A percentile compares a stretch with the other conserved stretches of the same genome.
These are phyloP conservation scores for Seiridium unicorne DNA, from an alignment of 2,329 filamentous ascomycete genomes.

Conservation along the genomic window DNA sequence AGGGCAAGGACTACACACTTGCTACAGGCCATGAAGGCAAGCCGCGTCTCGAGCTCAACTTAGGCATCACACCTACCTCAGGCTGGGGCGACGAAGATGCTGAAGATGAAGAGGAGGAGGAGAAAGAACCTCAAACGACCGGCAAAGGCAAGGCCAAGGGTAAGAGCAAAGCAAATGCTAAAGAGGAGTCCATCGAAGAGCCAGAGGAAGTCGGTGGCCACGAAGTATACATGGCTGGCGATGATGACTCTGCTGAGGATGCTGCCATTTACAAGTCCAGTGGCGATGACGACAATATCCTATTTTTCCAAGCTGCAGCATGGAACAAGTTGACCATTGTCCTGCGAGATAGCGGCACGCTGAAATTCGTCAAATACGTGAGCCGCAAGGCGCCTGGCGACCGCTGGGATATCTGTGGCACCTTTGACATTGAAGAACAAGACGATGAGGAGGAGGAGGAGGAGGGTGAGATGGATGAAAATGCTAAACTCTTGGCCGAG, in stretches of 20 bases:
- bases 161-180: constrained; percentile 23
- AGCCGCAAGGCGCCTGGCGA: constrained; percentile 80
- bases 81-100: constrained; percentile 79
- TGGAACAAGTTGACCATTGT: constrained; percentile 96
- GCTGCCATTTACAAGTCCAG: constrained; percentile 84
- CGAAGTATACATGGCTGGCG: constrained; percentile 91
- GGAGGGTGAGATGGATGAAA: constrained; percentile 24
- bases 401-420: constrained; percentile 85
- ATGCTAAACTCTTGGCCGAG: constrained; percentile 31
- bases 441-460: constrained; percentile 37
- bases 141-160: constrained; percentile 26
- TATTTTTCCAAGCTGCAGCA: constrained; percentile 60
- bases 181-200: constrained; percentile 29
- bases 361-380: constrained; percentile 97
- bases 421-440: constrained; percentile 67
- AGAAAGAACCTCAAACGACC: constrained; percentile 29
- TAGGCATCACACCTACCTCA: constrained; percentile 79
- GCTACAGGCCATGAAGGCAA: constrained; percentile 80
- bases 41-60: constrained; percentile 80
- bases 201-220: constrained; percentile 68
- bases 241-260: constrained; percentile 69
- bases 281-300: constrained; percentile 71
- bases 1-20: constrained; percentile 86
- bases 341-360: constrained; percentile 77
- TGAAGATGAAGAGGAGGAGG: constrained; percentile 46